These are phyloP conservation scores for Paulownia fortunei DNA, from an alignment of 257 asterid species.

Conservation along the genomic window DNA sequence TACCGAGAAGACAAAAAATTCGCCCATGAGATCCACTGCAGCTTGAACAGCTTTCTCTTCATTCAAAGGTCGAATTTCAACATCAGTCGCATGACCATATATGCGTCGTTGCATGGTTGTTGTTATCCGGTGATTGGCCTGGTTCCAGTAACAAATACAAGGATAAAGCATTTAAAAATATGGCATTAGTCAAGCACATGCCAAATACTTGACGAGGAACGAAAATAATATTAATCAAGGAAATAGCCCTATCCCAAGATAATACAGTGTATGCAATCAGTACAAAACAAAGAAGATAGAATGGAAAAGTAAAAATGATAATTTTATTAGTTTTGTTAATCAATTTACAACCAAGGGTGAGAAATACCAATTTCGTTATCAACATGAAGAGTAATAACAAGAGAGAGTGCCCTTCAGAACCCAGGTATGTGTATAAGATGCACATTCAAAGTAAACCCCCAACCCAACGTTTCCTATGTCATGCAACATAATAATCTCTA, in stretches of 20 bases:
- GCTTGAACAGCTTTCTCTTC: conserved; percentile 98
- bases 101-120: conserved; percentile 93
- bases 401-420: not conserved
- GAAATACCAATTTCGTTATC: not conserved
- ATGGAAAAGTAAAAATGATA: not conserved
- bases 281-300: not conserved
- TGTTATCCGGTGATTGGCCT: conserved; percentile 88
- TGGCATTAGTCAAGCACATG: conserved; percentile 4
- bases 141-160: conserved; percentile 36
- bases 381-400: not conserved
- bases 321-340: not conserved
- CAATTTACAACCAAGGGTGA: not conserved
- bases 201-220: too few relatives aligned
- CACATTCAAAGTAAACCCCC: not conserved
- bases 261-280: not conserved
- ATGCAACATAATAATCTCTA: not conserved
- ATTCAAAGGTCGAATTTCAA: conserved; percentile 89
- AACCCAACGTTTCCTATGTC: not conserved
- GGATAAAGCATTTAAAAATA: conserved; percentile 22
- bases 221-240: too few relatives aligned
- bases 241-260: not conserved
- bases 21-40: conserved; percentile 93
- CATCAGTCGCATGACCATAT: conserved; percentile 93
- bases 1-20: conserved; percentile 85
- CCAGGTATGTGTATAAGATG: not conserved